phyloP scores from a whole-genome alignment of 1,139 yeast species.

The Pneumocystis wakefieldiae region DNA sequence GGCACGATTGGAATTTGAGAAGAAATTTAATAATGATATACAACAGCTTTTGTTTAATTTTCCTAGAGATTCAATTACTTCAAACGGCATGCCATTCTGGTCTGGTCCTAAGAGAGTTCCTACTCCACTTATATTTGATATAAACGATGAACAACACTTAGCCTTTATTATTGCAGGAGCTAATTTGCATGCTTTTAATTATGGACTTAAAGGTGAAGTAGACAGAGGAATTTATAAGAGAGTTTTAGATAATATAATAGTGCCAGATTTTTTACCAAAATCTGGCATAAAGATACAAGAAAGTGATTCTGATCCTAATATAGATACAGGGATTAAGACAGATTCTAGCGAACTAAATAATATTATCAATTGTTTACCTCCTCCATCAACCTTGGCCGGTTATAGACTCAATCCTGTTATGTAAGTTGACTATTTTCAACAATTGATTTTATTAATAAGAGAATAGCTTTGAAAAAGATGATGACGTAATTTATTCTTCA shows the following conservation, averaged over 20 bases:
- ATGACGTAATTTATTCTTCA: conserved; percentile 33
- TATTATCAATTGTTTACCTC: conserved; percentile 67
- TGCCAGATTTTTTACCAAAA: conserved; percentile 59
- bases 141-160: conserved; percentile 60
- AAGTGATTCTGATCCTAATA: conserved; percentile 77
- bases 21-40: conserved; percentile 70
- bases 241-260: conserved; percentile 39
- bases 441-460: background rate
- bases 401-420: conserved; percentile 75
- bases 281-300: conserved; percentile 71
- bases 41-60: conserved; percentile 81
- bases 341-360: conserved; percentile 36
- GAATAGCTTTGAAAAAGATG: conserved; percentile 71
- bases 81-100: conserved; percentile 92
- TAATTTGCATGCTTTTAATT: conserved; percentile 74
- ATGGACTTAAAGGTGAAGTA: conserved; percentile 49
- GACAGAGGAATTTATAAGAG: conserved; percentile 31
- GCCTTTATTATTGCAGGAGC: conserved; percentile 82
- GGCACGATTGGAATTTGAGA: conserved; percentile 86
- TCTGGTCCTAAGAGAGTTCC: conserved; percentile 97
- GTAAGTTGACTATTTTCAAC: conserved; percentile 1
- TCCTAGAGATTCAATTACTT: conserved; percentile 84
- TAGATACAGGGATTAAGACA: conserved; percentile 42
- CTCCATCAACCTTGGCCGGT: conserved; percentile 79
- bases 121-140: conserved; percentile 60